These are phyloP conservation scores for Beta macrorhiza DNA, from an alignment of 179 eudicot species.

Conservation along the genomic window DNA sequence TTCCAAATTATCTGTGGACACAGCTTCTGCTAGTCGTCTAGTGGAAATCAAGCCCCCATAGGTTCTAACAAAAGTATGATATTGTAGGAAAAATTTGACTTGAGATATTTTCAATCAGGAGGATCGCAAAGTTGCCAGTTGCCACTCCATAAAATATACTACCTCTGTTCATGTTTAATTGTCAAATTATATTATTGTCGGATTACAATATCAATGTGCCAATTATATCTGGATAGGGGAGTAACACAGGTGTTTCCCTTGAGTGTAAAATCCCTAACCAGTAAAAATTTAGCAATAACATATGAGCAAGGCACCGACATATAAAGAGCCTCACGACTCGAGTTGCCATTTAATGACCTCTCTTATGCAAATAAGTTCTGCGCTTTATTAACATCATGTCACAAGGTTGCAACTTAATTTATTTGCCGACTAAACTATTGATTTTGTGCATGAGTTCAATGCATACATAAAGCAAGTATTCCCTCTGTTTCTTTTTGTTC, in stretches of 20 bases:
- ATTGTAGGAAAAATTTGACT: too few species aligned
- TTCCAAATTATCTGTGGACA: too few species aligned
- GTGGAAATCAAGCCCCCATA: too few species aligned
- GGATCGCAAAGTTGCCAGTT: too few species aligned
- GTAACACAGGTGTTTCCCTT: too few species aligned
- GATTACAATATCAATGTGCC: too few species aligned
- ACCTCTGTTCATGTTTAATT: neutral
- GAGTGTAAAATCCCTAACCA: neutral
- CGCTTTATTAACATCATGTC: neutral
- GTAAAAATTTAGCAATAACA: neutral
- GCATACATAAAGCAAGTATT: neutral
- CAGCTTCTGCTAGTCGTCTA: too few species aligned
- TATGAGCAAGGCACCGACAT: neutral
- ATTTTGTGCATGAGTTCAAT: neutral
- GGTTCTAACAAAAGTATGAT: too few species aligned
- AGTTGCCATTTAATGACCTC: neutral
- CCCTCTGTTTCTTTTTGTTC: too few species aligned
- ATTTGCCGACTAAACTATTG: neutral
- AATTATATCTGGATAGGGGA: too few species aligned
- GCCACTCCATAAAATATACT: neutral
- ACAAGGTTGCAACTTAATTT: neutral
- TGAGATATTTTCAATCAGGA: too few species aligned
- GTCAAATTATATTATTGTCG: too few species aligned
- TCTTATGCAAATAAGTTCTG: neutral
- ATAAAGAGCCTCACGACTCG: neutral